Evolutionary conservation across 768 basidiomycete genomes (phyloP).

Genomic region (Trametes cubensis): DNA sequence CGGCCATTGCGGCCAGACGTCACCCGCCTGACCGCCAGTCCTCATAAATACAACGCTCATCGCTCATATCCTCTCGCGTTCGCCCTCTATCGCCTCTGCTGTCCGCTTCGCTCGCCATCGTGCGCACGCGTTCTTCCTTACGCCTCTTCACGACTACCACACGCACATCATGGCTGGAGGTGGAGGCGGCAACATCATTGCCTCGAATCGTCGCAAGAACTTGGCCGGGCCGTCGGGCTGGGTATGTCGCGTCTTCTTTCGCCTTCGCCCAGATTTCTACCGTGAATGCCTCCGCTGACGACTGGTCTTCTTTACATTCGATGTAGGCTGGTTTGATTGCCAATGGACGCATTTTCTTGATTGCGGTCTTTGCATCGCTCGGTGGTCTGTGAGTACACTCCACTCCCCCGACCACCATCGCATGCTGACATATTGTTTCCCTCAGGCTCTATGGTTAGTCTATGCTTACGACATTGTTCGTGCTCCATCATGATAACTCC

Average conservation of each 20-base stretch:
- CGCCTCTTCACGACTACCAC: not conserved
- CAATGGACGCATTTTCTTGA: slow-evolving; percentile 65
- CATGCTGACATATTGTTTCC: slow-evolving; percentile 10
- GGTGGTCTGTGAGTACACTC: slow-evolving; percentile 65
- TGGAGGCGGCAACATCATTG: slow-evolving; percentile 37
- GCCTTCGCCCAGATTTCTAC: not conserved
- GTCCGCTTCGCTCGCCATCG: not conserved
- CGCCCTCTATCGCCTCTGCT: slow-evolving; percentile 3
- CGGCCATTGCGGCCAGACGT: not conserved
- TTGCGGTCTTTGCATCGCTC: slow-evolving; percentile 77
- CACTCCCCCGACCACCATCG: not conserved
- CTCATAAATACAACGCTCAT: slow-evolving; percentile 10
- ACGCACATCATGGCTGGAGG: slow-evolving; percentile 48
- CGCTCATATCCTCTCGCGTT: not conserved
- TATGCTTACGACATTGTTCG: slow-evolving; percentile 11
- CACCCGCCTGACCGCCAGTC: not conserved
- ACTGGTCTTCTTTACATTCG: slow-evolving; percentile 8
- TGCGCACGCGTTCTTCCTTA: not conserved
- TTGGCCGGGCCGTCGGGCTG: slow-evolving; percentile 70
- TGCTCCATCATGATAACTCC: not conserved
- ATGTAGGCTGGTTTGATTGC: slow-evolving; percentile 61
- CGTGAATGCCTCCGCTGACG: slow-evolving; percentile 1
- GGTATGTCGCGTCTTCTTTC: slow-evolving; percentile 42
- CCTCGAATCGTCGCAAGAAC: slow-evolving; percentile 51
- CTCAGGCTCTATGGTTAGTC: slow-evolving; percentile 61